These are phyloP conservation scores for Scheffersomyces insectosa DNA, from an alignment of 1,139 yeast genomes.

Conservation along the genomic window DNA sequence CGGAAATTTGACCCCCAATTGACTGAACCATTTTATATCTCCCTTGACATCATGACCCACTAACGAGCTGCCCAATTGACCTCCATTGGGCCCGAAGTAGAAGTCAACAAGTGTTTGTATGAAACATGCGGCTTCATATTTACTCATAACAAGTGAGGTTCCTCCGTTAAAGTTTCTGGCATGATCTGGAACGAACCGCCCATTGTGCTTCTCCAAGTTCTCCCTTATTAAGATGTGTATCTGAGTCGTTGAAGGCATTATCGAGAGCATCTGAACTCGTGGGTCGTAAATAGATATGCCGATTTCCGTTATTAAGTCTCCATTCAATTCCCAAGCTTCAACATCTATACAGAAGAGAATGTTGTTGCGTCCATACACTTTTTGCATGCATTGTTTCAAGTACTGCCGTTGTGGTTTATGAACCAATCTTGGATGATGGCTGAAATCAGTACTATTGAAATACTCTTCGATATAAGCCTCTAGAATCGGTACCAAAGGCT, in stretches of 20 bases:
- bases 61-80: slow-evolving; percentile 30
- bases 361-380: slow-evolving; percentile 30
- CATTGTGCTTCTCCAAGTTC: slow-evolving; percentile 46
- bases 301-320: slow-evolving; percentile 56
- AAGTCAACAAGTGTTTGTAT: slow-evolving; percentile 44
- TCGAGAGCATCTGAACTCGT: slow-evolving; percentile 35
- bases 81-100: slow-evolving; percentile 27
- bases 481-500: not conserved
- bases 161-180: slow-evolving; percentile 59
- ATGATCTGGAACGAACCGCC: slow-evolving; percentile 63
- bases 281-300: slow-evolving; percentile 73
- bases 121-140: slow-evolving; percentile 35
- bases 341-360: slow-evolving; percentile 59
- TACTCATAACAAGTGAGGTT: slow-evolving; percentile 44
- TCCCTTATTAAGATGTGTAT: slow-evolving; percentile 63
- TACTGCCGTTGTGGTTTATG: slow-evolving; percentile 9
- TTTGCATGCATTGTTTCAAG: slow-evolving; percentile 26
- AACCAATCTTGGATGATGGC: not conserved
- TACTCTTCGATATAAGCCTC: slow-evolving; percentile 1
- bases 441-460: not conserved
- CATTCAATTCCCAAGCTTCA: slow-evolving; percentile 62
- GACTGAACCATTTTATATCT: slow-evolving; percentile 55
- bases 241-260: slow-evolving; percentile 46
- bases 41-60: slow-evolving; percentile 74
- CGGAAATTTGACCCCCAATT: slow-evolving; percentile 51